Conservation (phyloP, 2,329 filamentous ascomycete genomes). For the Epichloe elymi region DNA sequence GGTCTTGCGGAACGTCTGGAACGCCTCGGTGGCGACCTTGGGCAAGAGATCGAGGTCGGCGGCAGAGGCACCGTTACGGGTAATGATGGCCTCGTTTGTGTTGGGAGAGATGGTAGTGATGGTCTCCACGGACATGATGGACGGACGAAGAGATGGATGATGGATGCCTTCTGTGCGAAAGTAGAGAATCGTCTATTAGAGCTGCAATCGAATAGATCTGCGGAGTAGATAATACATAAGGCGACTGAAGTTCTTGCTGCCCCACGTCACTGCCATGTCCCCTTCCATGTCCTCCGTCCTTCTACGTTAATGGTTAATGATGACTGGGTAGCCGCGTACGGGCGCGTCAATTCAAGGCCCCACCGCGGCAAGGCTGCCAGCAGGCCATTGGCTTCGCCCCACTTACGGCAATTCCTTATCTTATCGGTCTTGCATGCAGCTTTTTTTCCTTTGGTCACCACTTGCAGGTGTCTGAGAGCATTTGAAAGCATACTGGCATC, state of each 20-base stretch:
- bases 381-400: not conserved
- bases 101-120: constrained; percentile 77
- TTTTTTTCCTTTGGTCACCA: constrained; percentile 1
- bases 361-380: constrained; percentile 1
- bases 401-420: not conserved
- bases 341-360: constrained; percentile 1
- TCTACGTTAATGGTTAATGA: no score
- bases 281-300: not conserved
- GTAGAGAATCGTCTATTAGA: no score
- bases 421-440: constrained; percentile 1
- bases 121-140: constrained; percentile 48
- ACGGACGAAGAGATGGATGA: not conserved
- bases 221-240: not conserved
- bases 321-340: constrained; percentile 1
- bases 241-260: not conserved
- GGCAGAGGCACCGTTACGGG: constrained; percentile 59
- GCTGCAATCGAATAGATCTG: not conserved
- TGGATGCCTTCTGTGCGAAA: not conserved
- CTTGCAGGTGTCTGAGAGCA: not conserved
- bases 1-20: constrained; percentile 64
- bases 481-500: not conserved
- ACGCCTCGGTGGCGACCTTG: constrained; percentile 58
- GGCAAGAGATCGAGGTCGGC: constrained; percentile 62
- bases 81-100: constrained; percentile 74
- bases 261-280: not conserved